Base-by-base conservation (phyloP, 202 grass and related monocot species). In the Carex arenaria region DNA sequence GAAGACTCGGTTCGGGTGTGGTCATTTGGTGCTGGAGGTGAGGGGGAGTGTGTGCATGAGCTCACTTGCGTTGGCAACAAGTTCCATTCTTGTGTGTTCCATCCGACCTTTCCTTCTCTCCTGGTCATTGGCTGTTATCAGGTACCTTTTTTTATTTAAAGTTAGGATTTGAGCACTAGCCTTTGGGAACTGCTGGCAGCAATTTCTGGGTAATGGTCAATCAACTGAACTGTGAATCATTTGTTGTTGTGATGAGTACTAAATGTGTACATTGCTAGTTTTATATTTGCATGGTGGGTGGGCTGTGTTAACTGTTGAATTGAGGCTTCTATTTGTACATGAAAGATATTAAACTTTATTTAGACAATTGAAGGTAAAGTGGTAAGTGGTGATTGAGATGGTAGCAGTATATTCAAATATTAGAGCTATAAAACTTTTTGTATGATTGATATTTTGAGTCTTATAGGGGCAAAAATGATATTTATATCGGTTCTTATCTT, bases 71-170 rank as follows among this genome's bases (percentile, higher is more conserved):
- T 86, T 1, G 97, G 93, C 13, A 99, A 92, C 82, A 91, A 96
- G 83, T 99, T 99, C 49, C 88, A 99, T 49, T 94, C 97, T 23
- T 99, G 97, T 80, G 97, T 96, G 85, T 99, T 99, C 71, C 97
- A 99, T 78, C 93, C 97, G 49, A 80, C 56, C 19, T 87, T 91
- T 74, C 82, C 91, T 67, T 92, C 82, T 51, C 82, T 99, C 82
- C 85, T 99, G 52, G 80, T 96, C 38, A 94, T 99, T 65, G 97
- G 97, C 69, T 95, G 97, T 82, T 99, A 99, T 20, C 88, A 99
- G 93, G 97, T 61, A 91, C 87, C 82, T 83, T 65, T 56, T 84
- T 12, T 72, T 54, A 42, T 43, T 19, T 78, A 3, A 38, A 59
- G 43, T 23, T 57, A n/a, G 51, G 7, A 81, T 38, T 72, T 54